These are phyloP conservation scores for Lachancea sp. DNA, from an alignment of 805 yeast species.

Conservation along the genomic window DNA sequence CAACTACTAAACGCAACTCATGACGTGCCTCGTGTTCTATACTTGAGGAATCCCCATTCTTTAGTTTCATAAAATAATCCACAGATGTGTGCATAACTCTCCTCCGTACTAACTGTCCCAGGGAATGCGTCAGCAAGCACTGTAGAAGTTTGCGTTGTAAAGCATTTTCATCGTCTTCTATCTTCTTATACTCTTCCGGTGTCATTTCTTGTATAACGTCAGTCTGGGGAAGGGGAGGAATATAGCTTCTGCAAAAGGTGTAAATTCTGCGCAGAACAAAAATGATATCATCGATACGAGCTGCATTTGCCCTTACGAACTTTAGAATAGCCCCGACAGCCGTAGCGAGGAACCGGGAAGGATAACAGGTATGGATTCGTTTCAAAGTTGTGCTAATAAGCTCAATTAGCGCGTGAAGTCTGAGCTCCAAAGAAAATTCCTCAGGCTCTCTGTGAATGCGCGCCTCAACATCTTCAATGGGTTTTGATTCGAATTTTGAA, in stretches of 20 bases:
- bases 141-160: slow-evolving; percentile 62
- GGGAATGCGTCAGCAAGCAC: slow-evolving; percentile 50
- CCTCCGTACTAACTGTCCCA: slow-evolving; percentile 36
- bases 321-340: slow-evolving; percentile 54
- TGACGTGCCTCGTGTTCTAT: background rate
- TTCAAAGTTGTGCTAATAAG: slow-evolving; percentile 52
- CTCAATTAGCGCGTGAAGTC: slow-evolving; percentile 63
- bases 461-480: background rate
- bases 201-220: slow-evolving; percentile 26
- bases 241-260: slow-evolving; percentile 54
- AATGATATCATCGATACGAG: slow-evolving; percentile 30
- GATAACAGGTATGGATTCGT: slow-evolving; percentile 61
- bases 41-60: slow-evolving; percentile 17
- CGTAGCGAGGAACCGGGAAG: slow-evolving; percentile 73
- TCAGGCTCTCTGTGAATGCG: slow-evolving; percentile 16
- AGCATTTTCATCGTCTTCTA: slow-evolving; percentile 49
- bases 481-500: background rate
- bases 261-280: slow-evolving; percentile 58
- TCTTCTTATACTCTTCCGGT: slow-evolving; percentile 37
- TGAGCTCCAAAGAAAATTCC: slow-evolving; percentile 42
- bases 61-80: slow-evolving; percentile 20
- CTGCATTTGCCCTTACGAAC: slow-evolving; percentile 40
- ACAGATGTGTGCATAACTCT: slow-evolving; percentile 21
- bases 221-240: slow-evolving; percentile 40
- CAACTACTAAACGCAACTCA: slow-evolving; percentile 33